These are phyloP conservation scores for Fusarium sororula DNA, from an alignment of 2,329 filamentous ascomycete genomes.

Conservation along the genomic window DNA sequence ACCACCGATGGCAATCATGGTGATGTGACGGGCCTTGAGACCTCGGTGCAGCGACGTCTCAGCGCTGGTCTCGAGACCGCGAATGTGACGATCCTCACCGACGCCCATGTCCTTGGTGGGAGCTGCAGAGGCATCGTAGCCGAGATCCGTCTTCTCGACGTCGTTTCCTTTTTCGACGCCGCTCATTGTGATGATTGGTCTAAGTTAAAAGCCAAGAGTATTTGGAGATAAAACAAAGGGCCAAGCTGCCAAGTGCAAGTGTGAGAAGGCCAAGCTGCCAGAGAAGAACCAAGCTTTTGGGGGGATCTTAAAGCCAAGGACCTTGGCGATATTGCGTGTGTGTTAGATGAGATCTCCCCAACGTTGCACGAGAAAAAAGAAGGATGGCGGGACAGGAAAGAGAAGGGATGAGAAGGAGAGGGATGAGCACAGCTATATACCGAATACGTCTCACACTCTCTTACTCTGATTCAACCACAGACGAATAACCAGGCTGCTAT, in stretches of 20 bases:
- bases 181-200: constrained; percentile 2
- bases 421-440: constrained; percentile 17
- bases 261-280: constrained; percentile 10
- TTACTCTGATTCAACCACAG: neutral
- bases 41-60: constrained; percentile 61
- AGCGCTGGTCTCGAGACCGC: constrained; percentile 59
- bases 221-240: neutral
- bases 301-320: neutral
- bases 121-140: constrained; percentile 30
- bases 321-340: constrained; percentile 6
- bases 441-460: neutral
- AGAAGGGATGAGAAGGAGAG: neutral
- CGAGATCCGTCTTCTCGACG: constrained; percentile 39
- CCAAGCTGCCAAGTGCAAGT: constrained; percentile 19
- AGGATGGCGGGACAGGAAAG: neutral
- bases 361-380: constrained; percentile 6
- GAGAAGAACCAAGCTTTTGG: constrained; percentile 14
- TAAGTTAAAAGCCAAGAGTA: neutral
- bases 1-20: constrained; percentile 76
- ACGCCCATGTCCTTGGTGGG: constrained; percentile 15
- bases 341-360: neutral
- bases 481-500: neutral
- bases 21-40: constrained; percentile 64
- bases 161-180: constrained; percentile 28
- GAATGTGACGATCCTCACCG: constrained; percentile 50